Base-by-base conservation (phyloP, 495 filamentous ascomycete species). In the Podospora australis region DNA sequence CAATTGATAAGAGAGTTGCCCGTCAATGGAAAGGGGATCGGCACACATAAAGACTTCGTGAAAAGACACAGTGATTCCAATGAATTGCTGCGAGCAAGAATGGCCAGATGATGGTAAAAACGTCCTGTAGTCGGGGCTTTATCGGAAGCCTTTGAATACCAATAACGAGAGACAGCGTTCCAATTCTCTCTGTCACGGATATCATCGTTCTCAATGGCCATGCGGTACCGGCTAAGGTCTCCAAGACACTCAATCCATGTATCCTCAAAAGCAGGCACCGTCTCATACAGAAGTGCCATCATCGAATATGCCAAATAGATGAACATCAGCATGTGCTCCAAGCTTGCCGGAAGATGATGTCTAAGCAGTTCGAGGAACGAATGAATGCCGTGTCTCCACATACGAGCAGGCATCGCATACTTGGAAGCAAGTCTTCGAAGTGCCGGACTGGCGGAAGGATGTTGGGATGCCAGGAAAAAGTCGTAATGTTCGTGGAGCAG, bases 231-330 rank as follows among this genome's bases (percentile, higher is more conserved):
- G 1, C 78, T 83, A 3, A 92, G 64, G 62, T 92, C 88, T 0
- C 88, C 88, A 0, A 96, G 70, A 56, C 88, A 95, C 53, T 96
- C 90, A 20, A 95, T 85, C 90, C 90, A 96, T 0, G 84, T 94
- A 39, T 90, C 86, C 51, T 84, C 76, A 56, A 90, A 95, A 0
- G 74, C 66, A 2, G 82, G 76, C 0, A 90, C 83, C 0, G 83
- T 89, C 58, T 91, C 87, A 46, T 84, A 76, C 0, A 92, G 68
- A 3, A 92, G 62, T 0, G 84, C 81, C 74, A 91, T 83, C 78
- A 87, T 87, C 16, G 82, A 82, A 55, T 91, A 91, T 0, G 88
- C 85, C 21, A 88, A 61, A 50, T 88, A 86, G 30, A 94, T 86
- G 54, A 88, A 94, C 0, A 81, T 74, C 0, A 90, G 70, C 86